Base-by-base conservation (phyloP, 495 filamentous ascomycete genomes). In the Neurospora sp. region DNA sequence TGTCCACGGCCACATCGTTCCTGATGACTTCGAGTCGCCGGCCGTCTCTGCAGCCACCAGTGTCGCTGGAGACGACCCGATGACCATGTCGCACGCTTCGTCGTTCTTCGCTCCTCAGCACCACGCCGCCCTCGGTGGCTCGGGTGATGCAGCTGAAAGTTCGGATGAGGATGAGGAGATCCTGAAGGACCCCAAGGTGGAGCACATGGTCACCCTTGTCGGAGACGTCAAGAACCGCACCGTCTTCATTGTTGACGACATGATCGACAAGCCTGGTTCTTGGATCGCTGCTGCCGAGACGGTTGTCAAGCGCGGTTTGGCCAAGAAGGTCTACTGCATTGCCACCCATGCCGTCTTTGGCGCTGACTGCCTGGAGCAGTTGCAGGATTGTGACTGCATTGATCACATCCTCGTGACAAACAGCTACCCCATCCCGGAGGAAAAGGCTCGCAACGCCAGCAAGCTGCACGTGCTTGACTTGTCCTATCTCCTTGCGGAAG, bases 201-300 rank as follows among this genome's bases (percentile, higher is more conserved):
- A 99, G 81, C 92, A 93, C 81, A 98, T 94, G 85, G 94, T 98
- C 77, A 99, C 96, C 3, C 85, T 99, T 70, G 96, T 99, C 39
- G 96, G 96, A 73, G 93, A 98, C 75, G 96, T 99, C 71, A 89
- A 89, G 76, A 89, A 91, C 80, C 89, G 91, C 71, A 89, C 92
- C 3, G 96, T 98, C 43, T 91, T 99, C 81, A 92, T 99, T 74
- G 91, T 99, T 69, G 96, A 99, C 84, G 96, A 99, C 82, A 97
- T 99, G 92, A 98, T 99, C 77, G 96, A 99, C 84, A 97, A 97
- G 81, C 90, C 93, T 37, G 93, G 93, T 28, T 96, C 93, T 24
- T 99, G 96, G 96, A 96, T 98, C 77, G 96, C 95, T 10, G 96
- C 96, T n/a, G 96, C 96, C 11, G 96, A 99, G 84, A 97, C 95